Percentiles rank a stretch among this genome's conserved stretches.
These are phyloP conservation scores for Mortierella hygrophila DNA, from an alignment of 192 early-diverging fungal species.

Conservation along the genomic window DNA sequence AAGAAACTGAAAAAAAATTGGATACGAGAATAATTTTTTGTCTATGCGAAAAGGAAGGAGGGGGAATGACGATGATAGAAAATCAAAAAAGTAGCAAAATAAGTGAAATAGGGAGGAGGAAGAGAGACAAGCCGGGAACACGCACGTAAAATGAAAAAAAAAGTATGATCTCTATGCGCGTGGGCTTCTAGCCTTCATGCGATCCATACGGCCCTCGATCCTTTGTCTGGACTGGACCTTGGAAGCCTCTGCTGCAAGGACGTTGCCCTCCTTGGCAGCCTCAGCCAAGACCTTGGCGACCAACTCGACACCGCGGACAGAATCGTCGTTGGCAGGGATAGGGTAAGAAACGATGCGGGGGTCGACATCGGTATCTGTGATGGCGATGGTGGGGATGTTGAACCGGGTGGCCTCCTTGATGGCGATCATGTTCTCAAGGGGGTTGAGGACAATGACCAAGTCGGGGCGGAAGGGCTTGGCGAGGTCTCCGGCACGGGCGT, in stretches of 20 bases:
- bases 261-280: slow-evolving; percentile 75
- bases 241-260: slow-evolving; percentile 25
- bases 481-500: slow-evolving; percentile 51
- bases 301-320: slow-evolving; percentile 78
- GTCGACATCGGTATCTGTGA: slow-evolving; percentile 94
- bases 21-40: background rate
- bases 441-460: slow-evolving; percentile 86
- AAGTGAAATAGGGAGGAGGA: too few relatives aligned
- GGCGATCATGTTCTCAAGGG: slow-evolving; percentile 85
- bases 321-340: slow-evolving; percentile 96
- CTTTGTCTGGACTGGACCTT: slow-evolving; percentile 25
- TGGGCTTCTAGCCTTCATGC: slow-evolving; percentile 42
- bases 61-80: background rate
- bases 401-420: slow-evolving; percentile 80
- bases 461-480: slow-evolving; percentile 80
- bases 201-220: slow-evolving; percentile 53
- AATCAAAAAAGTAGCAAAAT: background rate
- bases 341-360: slow-evolving; percentile 89
- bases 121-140: background rate
- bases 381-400: slow-evolving; percentile 90
- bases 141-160: background rate
- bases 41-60: background rate
- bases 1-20: background rate
- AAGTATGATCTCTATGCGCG: slow-evolving; percentile 24
- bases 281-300: slow-evolving; percentile 85